Conservation (phyloP, 495 filamentous ascomycete genomes). For the Cercophora samala region DNA sequence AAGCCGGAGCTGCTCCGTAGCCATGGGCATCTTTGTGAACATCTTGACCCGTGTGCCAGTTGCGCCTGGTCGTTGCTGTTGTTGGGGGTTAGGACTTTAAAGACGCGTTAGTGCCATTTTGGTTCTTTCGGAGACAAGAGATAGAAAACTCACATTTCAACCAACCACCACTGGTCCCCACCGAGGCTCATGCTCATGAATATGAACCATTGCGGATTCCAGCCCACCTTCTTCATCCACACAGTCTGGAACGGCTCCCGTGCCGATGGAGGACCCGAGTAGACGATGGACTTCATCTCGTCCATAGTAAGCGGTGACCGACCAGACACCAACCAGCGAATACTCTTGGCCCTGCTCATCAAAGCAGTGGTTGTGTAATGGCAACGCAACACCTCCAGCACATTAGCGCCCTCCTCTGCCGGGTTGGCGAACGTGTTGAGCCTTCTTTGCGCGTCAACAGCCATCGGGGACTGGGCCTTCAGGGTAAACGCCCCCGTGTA, state of each 20-base stretch:
- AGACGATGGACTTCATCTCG: constrained; percentile 58
- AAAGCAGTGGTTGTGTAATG: constrained; percentile 60
- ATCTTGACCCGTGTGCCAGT: constrained; percentile 27
- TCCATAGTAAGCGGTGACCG: constrained; percentile 51
- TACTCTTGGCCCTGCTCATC: constrained; percentile 53
- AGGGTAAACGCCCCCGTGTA: constrained; percentile 58
- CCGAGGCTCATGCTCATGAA: constrained; percentile 65
- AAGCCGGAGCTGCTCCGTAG: constrained; percentile 31
- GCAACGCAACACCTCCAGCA: constrained; percentile 58
- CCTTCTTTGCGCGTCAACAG: constrained; percentile 43
- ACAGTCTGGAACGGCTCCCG: constrained; percentile 55
- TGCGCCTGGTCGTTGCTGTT: constrained; percentile 18
- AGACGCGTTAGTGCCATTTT: background rate
- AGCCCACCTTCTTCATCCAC: constrained; percentile 62
- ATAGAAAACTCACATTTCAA: constrained; percentile 54
- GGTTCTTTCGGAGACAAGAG: background rate
- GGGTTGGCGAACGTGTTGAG: constrained; percentile 54
- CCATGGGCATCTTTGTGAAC: constrained; percentile 39
- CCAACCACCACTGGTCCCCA: constrained; percentile 74
- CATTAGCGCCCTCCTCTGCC: constrained; percentile 50
- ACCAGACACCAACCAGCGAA: constrained; percentile 59
- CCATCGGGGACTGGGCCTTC: constrained; percentile 42
- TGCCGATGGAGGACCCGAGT: constrained; percentile 27
- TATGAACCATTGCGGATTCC: constrained; percentile 65
- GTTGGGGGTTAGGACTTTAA: background rate